These are phyloP conservation scores for Trichoderma lentiforme DNA, from an alignment of 2,329 filamentous ascomycete genomes.

Conservation along the genomic window DNA sequence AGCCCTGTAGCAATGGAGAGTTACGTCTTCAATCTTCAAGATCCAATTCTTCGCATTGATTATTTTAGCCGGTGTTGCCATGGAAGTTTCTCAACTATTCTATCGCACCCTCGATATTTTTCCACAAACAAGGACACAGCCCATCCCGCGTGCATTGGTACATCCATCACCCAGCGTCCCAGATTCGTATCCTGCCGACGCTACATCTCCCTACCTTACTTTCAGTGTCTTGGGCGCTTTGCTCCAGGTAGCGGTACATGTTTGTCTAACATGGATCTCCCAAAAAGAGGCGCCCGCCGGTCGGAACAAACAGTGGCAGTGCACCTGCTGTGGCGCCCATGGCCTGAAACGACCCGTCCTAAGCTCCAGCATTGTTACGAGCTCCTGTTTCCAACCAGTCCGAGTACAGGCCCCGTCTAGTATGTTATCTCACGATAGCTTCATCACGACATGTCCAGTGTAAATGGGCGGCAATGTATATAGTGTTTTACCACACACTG, in stretches of 20 bases:
- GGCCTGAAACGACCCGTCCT: constrained; percentile 17
- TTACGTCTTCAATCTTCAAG: neutral
- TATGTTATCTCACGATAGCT: neutral
- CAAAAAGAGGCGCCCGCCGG: neutral
- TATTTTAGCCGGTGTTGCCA: neutral
- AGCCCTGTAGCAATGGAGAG: neutral
- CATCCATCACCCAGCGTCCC: neutral
- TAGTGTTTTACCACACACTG: neutral
- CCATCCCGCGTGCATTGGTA: neutral
- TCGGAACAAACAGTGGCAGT: constrained; percentile 13
- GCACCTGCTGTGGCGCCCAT: constrained; percentile 4
- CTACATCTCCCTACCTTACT: neutral
- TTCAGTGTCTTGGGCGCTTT: neutral
- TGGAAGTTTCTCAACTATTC: neutral
- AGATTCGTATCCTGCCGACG: neutral
- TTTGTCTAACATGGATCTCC: neutral
- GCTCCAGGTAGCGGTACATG: neutral
- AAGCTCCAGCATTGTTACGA: neutral
- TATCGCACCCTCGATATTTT: neutral
- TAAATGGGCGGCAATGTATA: neutral
- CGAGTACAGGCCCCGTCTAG: neutral
- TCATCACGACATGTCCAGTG: neutral
- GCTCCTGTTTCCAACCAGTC: neutral
- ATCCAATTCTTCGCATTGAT: neutral
- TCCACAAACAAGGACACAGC: neutral